A percentile compares a stretch with the other conserved stretches of the same genome.
Evolutionary conservation across 2,329 filamentous ascomycete genomes (phyloP).

Genomic region (Pyrenophora seminiperda): DNA sequence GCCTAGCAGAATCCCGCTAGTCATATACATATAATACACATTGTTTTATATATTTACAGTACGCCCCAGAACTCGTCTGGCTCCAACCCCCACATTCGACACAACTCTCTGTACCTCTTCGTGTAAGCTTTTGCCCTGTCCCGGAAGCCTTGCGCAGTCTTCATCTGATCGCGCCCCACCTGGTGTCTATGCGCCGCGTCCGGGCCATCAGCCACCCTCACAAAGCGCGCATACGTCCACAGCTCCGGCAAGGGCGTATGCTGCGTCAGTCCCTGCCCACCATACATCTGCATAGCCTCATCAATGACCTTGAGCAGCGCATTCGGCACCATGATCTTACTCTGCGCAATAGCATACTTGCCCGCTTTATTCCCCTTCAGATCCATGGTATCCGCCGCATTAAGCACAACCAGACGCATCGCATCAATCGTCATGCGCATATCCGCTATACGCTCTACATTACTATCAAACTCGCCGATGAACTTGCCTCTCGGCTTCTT

Average conservation of each 20-base stretch:
- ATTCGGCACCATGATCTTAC: slow-evolving; percentile 52
- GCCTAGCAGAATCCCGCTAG: no score
- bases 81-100: slow-evolving; percentile 41
- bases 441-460: slow-evolving; percentile 50
- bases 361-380: slow-evolving; percentile 50
- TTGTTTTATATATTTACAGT: slow-evolving; percentile 21
- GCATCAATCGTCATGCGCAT: slow-evolving; percentile 52
- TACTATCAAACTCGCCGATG: slow-evolving; percentile 51
- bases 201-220: slow-evolving; percentile 51
- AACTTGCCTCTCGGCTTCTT: slow-evolving; percentile 50
- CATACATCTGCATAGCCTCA: slow-evolving; percentile 53
- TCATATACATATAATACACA: neutral
- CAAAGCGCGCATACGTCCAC: slow-evolving; percentile 52
- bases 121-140: slow-evolving; percentile 46
- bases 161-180: slow-evolving; percentile 51
- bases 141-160: slow-evolving; percentile 45
- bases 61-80: slow-evolving; percentile 40
- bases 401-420: slow-evolving; percentile 50
- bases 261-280: slow-evolving; percentile 51
- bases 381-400: slow-evolving; percentile 52
- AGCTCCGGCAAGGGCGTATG: slow-evolving; percentile 51
- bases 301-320: slow-evolving; percentile 50
- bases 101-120: slow-evolving; percentile 42
- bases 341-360: slow-evolving; percentile 50
- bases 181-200: slow-evolving; percentile 52